phyloP scores from a whole-genome alignment of 805 yeast species.

The Wickerhamiella parazyma region DNA sequence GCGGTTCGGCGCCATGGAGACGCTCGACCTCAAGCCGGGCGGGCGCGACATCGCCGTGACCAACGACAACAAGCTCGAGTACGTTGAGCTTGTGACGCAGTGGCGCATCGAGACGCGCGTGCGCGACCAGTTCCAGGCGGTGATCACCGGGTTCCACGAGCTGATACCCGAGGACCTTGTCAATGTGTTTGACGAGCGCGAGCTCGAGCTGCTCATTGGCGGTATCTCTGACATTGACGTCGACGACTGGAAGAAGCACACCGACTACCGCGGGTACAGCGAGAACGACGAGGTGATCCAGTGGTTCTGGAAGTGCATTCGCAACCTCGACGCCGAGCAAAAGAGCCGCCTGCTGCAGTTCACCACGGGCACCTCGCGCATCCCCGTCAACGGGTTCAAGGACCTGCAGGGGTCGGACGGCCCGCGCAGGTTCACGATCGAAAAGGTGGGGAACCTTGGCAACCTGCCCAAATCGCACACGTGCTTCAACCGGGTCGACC shows the following conservation, averaged over 20 bases:
- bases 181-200: conserved; percentile 95
- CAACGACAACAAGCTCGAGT: conserved; percentile 88
- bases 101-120: conserved; percentile 92
- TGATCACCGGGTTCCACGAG: conserved; percentile 94
- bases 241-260: conserved; percentile 98
- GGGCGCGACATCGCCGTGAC: conserved; percentile 86
- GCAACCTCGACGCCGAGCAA: conserved; percentile 93
- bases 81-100: conserved; percentile 86
- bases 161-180: conserved; percentile 93
- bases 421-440: conserved; percentile 96
- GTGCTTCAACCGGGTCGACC: conserved; percentile 96
- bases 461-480: conserved; percentile 96
- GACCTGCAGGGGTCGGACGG: conserved; percentile 99
- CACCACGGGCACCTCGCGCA: conserved; percentile 97
- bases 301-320: conserved; percentile 96
- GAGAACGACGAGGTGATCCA: conserved; percentile 92
- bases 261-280: conserved; percentile 96
- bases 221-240: conserved; percentile 97
- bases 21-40: conserved; percentile 76
- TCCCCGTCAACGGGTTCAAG: conserved; percentile 97
- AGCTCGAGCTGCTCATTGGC: conserved; percentile 88
- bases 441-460: conserved; percentile 87
- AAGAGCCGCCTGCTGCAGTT: conserved; percentile 90
- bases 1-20: conserved; percentile 83
- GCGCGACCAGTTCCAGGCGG: conserved; percentile 90